Evolutionary conservation across 2,329 filamentous ascomycete species (phyloP), one percentile per base, ranked within the genome.

Genomic region (Colletotrichum sojae): DNA sequence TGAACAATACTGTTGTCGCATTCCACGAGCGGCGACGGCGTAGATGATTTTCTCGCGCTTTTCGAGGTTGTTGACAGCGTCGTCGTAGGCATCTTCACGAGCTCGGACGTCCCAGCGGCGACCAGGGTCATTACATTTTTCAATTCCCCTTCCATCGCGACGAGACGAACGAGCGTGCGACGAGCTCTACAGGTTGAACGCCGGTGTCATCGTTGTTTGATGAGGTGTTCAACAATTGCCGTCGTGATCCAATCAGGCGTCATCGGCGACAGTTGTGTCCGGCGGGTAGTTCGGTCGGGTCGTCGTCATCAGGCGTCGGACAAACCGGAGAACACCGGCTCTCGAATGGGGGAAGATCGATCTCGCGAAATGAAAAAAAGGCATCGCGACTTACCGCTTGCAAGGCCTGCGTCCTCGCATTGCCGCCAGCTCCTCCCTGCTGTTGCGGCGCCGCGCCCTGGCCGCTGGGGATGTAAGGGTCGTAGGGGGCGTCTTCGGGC

Each of bases 391-490:
- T 86, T 92, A 97, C 94, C 83, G 91, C 92, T 89, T 97, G 94
- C 74, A 97, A 88, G 73, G 92, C 92, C 73, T 86, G 83, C 63
- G 88, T 85, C 79, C 88, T 82, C 70, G 81, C 80, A 79, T 82
- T 88, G 73, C 81, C 86, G 73, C 78, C 82, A 77, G 74, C 78
- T 71, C 76, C 82, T 79, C 83, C 54, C 31, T 67, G 80, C 74
- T 81, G 80, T 74, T 78, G 75, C 68, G 81, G 80, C 68, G 75
- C 76, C 70, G 83, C 81, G 71, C 83, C 81, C 81, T 87, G 86
- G 82, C 90, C 90, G 79, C 88, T 89, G 78, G 94, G 94, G 81
- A 95, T 95, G 84, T 96, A 97, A 72, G 94, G 94, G 83, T 97
- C 94, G 83, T 97, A 97, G 74, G 93, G 93, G 78, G 86, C 83